Conservation (phyloP, 345 rosid species). For the Bruguiera sexangula region DNA sequence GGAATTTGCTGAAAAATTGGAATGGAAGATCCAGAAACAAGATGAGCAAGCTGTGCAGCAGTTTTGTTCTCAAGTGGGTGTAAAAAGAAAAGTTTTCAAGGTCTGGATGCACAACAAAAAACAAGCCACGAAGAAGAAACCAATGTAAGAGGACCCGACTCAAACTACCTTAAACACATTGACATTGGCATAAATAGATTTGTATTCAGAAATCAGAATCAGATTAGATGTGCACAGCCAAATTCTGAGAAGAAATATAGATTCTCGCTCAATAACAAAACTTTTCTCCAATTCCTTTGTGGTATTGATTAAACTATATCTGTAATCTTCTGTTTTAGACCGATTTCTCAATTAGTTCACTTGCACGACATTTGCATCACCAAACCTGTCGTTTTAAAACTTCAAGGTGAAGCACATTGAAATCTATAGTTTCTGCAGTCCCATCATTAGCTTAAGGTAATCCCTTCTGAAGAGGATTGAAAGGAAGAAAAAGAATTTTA, state of each 20-base stretch:
- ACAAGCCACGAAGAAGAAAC: slow-evolving; percentile 59
- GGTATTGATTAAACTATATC: no score
- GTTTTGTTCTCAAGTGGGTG: slow-evolving; percentile 40
- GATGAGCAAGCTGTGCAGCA: slow-evolving; percentile 37
- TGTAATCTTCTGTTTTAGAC: no score
- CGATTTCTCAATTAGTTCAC: no score
- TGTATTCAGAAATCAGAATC: slow-evolving; percentile 1
- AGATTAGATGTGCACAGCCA: slow-evolving; percentile 13
- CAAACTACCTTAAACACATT: not conserved
- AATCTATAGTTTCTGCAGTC: no score
- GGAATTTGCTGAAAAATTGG: slow-evolving; percentile 48
- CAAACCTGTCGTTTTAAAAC: no score
- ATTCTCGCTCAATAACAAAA: not conserved
- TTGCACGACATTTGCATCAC: no score
- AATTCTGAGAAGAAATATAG: slow-evolving; percentile 12
- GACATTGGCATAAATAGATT: not conserved
- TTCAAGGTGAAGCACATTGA: no score
- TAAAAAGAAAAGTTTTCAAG: slow-evolving; percentile 47
- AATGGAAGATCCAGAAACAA: slow-evolving; percentile 48
- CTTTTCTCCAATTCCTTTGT: not conserved
- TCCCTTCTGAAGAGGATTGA: no score
- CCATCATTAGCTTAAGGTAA: no score
- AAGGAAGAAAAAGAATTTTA: no score
- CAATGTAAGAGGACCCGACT: slow-evolving; percentile 24
- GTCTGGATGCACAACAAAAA: slow-evolving; percentile 69